These are phyloP conservation scores for Pyrus betulifolia DNA, from an alignment of 306 rosid genomes.

Conservation along the genomic window DNA sequence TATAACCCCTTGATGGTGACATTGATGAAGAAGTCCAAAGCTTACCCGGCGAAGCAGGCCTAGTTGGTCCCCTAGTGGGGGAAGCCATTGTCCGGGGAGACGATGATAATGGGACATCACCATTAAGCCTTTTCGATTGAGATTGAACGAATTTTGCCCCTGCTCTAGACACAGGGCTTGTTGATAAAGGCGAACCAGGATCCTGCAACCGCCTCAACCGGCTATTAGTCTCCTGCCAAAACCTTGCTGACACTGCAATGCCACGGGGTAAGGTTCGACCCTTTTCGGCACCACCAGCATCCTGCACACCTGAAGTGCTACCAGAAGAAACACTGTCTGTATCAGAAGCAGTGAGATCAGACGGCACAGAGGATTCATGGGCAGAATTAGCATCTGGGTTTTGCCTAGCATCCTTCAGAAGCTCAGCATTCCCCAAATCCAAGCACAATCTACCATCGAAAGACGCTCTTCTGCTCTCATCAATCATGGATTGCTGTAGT, in stretches of 20 bases:
- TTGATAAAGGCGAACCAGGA: constrained; percentile 76
- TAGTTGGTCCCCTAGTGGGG: constrained; percentile 57
- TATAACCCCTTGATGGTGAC: constrained; percentile 70
- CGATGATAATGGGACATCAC: constrained; percentile 52
- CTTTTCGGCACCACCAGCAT: constrained; percentile 32
- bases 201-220: constrained; percentile 83
- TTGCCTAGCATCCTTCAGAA: constrained; percentile 32
- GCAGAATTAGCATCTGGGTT: constrained; percentile 44
- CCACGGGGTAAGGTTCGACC: constrained; percentile 47
- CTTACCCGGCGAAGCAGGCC: constrained; percentile 86
- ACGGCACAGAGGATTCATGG: constrained; percentile 44
- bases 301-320: constrained; percentile 84
- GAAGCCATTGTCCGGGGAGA: constrained; percentile 75
- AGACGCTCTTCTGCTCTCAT: constrained; percentile 57
- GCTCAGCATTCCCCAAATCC: constrained; percentile 70
- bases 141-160: constrained; percentile 46
- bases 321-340: constrained; percentile 96
- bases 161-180: constrained; percentile 57
- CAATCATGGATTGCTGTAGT: constrained; percentile 56
- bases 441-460: constrained; percentile 82
- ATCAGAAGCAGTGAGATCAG: constrained; percentile 90
- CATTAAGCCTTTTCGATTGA: constrained; percentile 54
- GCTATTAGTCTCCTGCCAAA: constrained; percentile 98
- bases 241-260: constrained; percentile 74
- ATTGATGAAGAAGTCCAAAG: constrained; percentile 62